Conservation (phyloP, 2,329 filamentous ascomycete genomes). For the Madurella mycetomatis region DNA sequence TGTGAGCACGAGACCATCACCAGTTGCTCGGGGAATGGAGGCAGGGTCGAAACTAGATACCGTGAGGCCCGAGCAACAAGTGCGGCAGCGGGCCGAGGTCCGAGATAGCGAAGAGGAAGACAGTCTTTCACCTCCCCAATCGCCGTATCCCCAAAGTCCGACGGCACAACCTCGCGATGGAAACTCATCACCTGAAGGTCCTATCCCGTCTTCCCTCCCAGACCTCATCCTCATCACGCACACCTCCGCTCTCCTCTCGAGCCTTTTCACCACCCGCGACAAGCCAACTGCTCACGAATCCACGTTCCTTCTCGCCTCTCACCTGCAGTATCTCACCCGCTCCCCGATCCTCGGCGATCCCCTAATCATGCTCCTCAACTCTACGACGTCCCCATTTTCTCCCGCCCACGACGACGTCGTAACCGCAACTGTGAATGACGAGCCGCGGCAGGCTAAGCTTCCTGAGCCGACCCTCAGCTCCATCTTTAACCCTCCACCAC, state of each 20-base stretch:
- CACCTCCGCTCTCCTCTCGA: constrained; percentile 47
- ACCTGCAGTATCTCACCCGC: constrained; percentile 43
- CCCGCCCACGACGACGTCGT: background rate
- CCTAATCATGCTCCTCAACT: constrained; percentile 54
- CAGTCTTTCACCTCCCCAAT: constrained; percentile 20
- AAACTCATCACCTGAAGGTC: background rate
- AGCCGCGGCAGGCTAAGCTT: constrained; percentile 13
- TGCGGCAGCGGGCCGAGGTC: constrained; percentile 27
- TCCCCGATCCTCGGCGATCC: constrained; percentile 36
- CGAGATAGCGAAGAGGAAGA: constrained; percentile 41
- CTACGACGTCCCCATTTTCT: constrained; percentile 34
- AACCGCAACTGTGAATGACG: background rate
- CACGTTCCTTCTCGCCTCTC: constrained; percentile 45
- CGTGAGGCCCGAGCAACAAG: background rate
- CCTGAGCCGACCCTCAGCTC: constrained; percentile 46
- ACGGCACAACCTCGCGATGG: background rate
- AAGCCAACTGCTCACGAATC: constrained; percentile 44
- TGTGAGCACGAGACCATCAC: background rate
- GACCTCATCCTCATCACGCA: constrained; percentile 53
- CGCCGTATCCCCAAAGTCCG: background rate
- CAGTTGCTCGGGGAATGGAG: background rate
- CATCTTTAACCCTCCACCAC: constrained; percentile 40
- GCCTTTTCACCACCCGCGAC: constrained; percentile 48
- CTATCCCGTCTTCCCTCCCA: constrained; percentile 24
- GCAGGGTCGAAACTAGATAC: background rate